A percentile compares a stretch with the other conserved stretches of the same genome.
phyloP scores from a whole-genome alignment of 1,139 yeast species.

The Chernovozyma aurita region DNA sequence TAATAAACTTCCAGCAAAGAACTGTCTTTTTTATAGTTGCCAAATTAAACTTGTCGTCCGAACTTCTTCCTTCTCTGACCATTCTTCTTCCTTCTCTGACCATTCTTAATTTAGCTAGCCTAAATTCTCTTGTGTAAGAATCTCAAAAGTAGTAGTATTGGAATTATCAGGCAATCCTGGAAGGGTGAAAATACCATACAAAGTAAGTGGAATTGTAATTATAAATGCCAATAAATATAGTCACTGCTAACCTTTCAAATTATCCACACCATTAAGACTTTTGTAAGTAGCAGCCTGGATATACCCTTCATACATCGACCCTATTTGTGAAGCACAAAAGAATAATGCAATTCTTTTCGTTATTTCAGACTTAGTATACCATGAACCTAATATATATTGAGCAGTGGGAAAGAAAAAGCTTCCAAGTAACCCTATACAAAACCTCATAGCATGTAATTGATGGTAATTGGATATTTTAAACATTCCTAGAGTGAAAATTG shows the following conservation, averaged over 20 bases:
- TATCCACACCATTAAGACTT: constrained; percentile 8
- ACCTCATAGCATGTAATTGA: constrained; percentile 16
- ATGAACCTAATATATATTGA: constrained; percentile 13
- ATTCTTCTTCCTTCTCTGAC: constrained; percentile 13
- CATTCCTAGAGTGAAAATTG: constrained; percentile 15
- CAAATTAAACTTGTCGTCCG: constrained; percentile 13
- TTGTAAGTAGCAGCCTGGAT: constrained; percentile 9
- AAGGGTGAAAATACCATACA: constrained; percentile 15
- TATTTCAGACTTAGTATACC: constrained; percentile 15
- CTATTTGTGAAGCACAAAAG: constrained; percentile 16
- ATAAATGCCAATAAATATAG: constrained; percentile 11
- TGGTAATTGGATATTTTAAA: constrained; percentile 14
- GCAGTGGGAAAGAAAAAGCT: constrained; percentile 12
- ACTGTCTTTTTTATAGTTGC: constrained; percentile 10
- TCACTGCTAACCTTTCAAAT: constrained; percentile 12
- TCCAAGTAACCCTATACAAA: constrained; percentile 16
- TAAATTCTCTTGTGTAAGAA: constrained; percentile 10
- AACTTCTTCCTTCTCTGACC: constrained; percentile 12
- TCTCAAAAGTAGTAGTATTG: constrained; percentile 8
- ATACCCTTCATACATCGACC: constrained; percentile 13
- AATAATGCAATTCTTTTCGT: constrained; percentile 16
- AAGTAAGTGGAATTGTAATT: constrained; percentile 12
- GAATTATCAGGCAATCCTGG: constrained; percentile 14
- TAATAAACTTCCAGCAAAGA: constrained; percentile 17
- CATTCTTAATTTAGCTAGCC: constrained; percentile 15